Base-by-base conservation (phyloP, 805 yeast genomes). In the Zygosaccharomyces bisporus region DNA sequence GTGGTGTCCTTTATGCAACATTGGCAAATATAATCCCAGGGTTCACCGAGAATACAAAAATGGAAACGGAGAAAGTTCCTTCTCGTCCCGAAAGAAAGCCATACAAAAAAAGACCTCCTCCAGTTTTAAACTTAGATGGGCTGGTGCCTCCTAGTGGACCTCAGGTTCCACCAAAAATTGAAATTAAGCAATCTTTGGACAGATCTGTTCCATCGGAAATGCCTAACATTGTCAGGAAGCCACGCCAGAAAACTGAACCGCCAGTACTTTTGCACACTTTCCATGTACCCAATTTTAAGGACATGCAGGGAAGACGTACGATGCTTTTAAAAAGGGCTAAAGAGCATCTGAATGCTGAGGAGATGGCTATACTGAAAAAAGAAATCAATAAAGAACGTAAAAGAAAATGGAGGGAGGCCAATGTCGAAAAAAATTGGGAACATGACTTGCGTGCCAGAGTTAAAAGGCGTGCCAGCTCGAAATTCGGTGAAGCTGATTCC, bases 381-480 rank as follows among this genome's bases (percentile, higher is more conserved):
- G 60, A 54, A 31, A 44, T 62, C 20, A 57, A 57, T 34, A 63
- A 56, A 16, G 67, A 61, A 46, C 54, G 67, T 13, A 64, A 64
- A 35, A 52, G 67, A 39, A 63, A 57, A 40, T 64, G 68, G 68
- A 58, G 68, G 44, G 59, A 51, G 20, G 81, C 78, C 20, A 88
- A 91, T 58, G 75, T 77, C 6, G 83, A 83, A 47, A 73, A 93
- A 52, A 90, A 90, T 63, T 83, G 86, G 67, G 96, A 89, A 61
- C 83, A 87, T 56, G 98, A 91, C 59, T 69, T 91, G 43, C 73
- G 95, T 41, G 79, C 86, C 0, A 71, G 98, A 44, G 81, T 91
- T 16, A 74, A 77, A 51, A 83, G 82, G 52, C 71, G 93, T 32
- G 96, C 97, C 0, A 70, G 68, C 30, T 67, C 65, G 14, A 66